Base-by-base conservation (phyloP, 352 stramenopile species). In the Phytophthora hybrid region DNA sequence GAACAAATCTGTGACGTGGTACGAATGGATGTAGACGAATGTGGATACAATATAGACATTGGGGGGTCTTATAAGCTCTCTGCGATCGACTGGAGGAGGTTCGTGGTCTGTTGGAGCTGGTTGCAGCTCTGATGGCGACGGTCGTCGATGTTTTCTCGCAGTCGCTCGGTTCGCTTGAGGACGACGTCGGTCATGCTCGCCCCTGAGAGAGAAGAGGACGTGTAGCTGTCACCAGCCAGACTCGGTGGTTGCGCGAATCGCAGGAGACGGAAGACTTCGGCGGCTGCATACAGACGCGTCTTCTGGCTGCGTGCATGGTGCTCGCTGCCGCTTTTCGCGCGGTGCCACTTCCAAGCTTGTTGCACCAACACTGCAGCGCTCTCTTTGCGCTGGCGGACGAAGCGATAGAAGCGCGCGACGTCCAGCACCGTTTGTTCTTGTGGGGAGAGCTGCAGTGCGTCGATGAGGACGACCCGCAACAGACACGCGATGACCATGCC, bases 401-500 rank as follows among this genome's bases (percentile, higher is more conserved):
- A 80, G 31, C 81, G 68, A 73, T 91, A 85, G 61, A 91, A 91
- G 14, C 79, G 72, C 10, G 87, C 83, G 21, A 91, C 81, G 56
- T 91, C 80, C 16, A 91, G 81, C 44, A 91, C 83, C 23, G 83
- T 75, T 63, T 84, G 78, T 63, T 91, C 83, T 69, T 89, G 81
- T 16, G 80, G 78, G 26, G 80, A 85, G 34, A 91, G 52, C 21
- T 83, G 77, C 29, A 91, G 71, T 4, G 82, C 79, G 59, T 89
- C 82, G 51, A 89, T 89, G 69, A 91, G 80, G 39, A 88, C 77
- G 37, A 89, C 84, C 31, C 82, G 84, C 47, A 91, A 51, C 32
- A 91, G 73, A 34, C 84, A 91, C 41, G 81, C 86, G 64, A 91
- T 84, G 59, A 91, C 57, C 19, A 83, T 86, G 26, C 84, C 84